Percentiles rank a stretch among this genome's conserved stretches.
Evolutionary conservation across 2,329 filamentous ascomycete species (phyloP).

Genomic region (Chaetomium strumarium): DNA sequence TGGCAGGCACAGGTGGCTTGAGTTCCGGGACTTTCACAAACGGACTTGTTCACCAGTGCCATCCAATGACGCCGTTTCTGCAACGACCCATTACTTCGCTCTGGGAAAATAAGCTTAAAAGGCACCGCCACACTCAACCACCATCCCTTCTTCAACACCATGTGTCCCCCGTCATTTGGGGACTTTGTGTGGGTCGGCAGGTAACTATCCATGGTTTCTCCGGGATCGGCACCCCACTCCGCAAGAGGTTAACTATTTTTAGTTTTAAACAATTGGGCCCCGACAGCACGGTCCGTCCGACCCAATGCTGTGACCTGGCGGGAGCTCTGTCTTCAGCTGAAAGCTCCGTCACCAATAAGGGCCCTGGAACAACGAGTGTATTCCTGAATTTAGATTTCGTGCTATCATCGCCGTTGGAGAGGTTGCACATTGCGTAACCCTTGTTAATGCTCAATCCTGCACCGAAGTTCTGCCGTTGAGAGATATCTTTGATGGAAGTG

Average conservation of each 20-base stretch:
- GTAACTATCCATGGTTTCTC: constrained; percentile 5
- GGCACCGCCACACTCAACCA: constrained; percentile 8
- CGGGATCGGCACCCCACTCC: constrained; percentile 1
- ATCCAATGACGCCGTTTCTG: neutral
- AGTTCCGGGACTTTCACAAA: neutral
- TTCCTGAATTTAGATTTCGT: constrained; percentile 22
- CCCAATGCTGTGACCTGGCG: constrained; percentile 13
- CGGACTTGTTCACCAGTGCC: neutral
- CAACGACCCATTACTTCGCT: neutral
- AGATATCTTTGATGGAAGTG: no score
- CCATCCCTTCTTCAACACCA: neutral
- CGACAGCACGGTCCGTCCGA: constrained; percentile 12
- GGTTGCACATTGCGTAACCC: neutral
- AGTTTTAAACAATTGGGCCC: constrained; percentile 12
- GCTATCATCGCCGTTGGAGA: constrained; percentile 10
- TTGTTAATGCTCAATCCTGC: neutral
- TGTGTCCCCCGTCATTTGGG: neutral
- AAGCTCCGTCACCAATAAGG: constrained; percentile 12
- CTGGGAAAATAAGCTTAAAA: constrained; percentile 10
- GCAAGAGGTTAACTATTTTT: constrained; percentile 10
- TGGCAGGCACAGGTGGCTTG: neutral
- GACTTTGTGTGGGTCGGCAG: neutral
- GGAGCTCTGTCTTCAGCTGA: constrained; percentile 19
- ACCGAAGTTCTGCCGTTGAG: neutral
- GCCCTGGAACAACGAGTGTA: neutral